A percentile compares a stretch with the other conserved stretches of the same genome.
These are phyloP conservation scores for Tilletia indica DNA, from an alignment of 1,284 basidiomycete species.

Conservation along the genomic window DNA sequence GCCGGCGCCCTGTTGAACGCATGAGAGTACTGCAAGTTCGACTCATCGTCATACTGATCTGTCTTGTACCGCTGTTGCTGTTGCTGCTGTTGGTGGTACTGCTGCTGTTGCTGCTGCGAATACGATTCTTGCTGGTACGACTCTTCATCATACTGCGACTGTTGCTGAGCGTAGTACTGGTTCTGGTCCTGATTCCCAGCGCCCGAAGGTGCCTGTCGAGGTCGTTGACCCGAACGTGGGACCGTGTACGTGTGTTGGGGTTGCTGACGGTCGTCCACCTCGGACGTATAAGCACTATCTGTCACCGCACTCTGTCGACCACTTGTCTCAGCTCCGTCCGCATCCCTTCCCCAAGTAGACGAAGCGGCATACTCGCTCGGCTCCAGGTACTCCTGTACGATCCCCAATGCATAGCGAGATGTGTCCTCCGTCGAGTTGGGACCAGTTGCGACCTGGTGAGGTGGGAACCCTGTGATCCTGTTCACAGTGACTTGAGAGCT, in stretches of 20 bases:
- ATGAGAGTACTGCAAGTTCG: neutral
- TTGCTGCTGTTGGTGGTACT: neutral
- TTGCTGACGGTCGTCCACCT: neutral
- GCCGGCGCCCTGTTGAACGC: neutral
- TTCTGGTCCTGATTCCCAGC: neutral
- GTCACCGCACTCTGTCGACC: too few relatives aligned
- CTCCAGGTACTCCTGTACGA: constrained; percentile 15
- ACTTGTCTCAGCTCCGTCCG: too few relatives aligned
- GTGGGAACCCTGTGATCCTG: neutral
- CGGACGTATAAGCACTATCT: neutral
- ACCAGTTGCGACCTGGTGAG: neutral
- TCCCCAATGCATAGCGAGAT: constrained; percentile 9
- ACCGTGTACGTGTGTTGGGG: neutral
- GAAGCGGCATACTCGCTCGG: neutral
- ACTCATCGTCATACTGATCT: neutral
- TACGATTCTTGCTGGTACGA: neutral
- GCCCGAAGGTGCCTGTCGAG: neutral
- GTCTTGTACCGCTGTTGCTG: neutral
- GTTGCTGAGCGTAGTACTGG: constrained; percentile 2
- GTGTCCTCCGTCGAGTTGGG: neutral
- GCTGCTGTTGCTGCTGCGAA: neutral
- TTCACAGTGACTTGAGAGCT: neutral
- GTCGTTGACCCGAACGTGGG: neutral
- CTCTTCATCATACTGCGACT: neutral
- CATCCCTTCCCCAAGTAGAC: neutral